Base-by-base conservation (phyloP, 257 asterid species). In the Perilla frutescens region DNA sequence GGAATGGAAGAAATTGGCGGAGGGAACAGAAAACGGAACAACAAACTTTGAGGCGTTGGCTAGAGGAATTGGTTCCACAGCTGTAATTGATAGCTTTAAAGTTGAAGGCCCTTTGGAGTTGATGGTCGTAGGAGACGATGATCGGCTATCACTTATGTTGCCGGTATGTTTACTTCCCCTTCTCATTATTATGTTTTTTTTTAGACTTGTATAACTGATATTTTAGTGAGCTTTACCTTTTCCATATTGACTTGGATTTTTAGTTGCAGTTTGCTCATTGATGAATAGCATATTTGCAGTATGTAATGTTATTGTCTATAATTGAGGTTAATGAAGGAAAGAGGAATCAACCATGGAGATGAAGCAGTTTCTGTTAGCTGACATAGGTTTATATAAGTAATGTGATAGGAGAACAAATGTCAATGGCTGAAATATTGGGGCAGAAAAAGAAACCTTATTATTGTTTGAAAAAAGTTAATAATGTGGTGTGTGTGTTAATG, bases 101-200 rank as follows among this genome's bases (percentile, higher is more conserved):
- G 75, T 91, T 39, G 88, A 81, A 66, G 97, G 98, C 53, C 97
- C 98, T 60, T 83, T 83, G 37, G 96, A 85, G 49, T 72, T 93
- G 81, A 76, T 76, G 48, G 87, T 81, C 61, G 67, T 65, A 20
- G 83, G 96, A 79, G 79, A 66, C 11, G 80, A 79, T 66, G 87
- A 86, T 81, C 77, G 65, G 50, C 82, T 93, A 69, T 76, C 84
- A 3, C 86, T 93, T 8, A 6, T 39, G 62, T 79, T 91, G 78
- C 96, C 96, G 71, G 98, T 93, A 89, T 5, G 76, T 74, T 53
- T 64, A 13, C 66, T 51, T 51, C 11, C 13, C 13, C 20, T 10
- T 36, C 56, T 43, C 6, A 3, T 48, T 31, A 44, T 39, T 62
- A 29, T 48, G 66, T 9, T 47, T 40, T 49, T 49, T 66, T 34